Evolutionary conservation across 2,329 filamentous ascomycete species (phyloP).

Genomic region (Zymoseptoria crescenta): DNA sequence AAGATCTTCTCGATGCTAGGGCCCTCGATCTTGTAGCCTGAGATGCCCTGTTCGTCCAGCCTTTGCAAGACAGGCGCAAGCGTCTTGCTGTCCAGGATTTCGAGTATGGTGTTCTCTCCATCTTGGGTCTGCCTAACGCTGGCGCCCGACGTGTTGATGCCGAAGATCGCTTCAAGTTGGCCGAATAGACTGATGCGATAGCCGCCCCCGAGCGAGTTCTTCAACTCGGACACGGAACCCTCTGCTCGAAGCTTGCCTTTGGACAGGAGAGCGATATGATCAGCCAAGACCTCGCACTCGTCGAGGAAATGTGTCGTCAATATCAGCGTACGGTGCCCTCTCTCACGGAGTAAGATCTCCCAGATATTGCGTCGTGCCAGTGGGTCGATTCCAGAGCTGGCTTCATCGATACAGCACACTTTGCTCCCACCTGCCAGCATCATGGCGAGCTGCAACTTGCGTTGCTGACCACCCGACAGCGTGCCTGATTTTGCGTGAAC

Average conservation of each 20-base stretch:
- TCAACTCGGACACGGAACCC: conserved; percentile 75
- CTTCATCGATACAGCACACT: conserved; percentile 84
- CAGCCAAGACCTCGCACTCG: conserved; percentile 77
- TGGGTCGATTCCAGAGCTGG: conserved; percentile 77
- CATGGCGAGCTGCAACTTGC: conserved; percentile 82
- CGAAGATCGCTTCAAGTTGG: background rate
- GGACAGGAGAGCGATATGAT: conserved; percentile 78
- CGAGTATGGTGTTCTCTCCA: conserved; percentile 5
- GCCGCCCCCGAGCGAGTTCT: conserved; percentile 68
- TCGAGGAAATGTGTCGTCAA: conserved; percentile 87
- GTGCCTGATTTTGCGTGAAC: conserved; percentile 62
- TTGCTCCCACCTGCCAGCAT: conserved; percentile 79
- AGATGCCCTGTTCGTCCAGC: conserved; percentile 56
- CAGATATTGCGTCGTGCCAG: conserved; percentile 79
- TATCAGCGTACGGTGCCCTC: conserved; percentile 70
- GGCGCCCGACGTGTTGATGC: background rate
- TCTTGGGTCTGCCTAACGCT: background rate
- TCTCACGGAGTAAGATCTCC: conserved; percentile 80
- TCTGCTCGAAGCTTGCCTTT: conserved; percentile 72
- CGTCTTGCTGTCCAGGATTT: conserved; percentile 5
- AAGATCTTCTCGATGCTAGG: conserved; percentile 90
- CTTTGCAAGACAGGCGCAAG: conserved; percentile 5
- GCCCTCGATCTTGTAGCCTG: conserved; percentile 72
- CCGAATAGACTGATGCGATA: conserved; percentile 53
- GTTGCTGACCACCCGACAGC: conserved; percentile 78